phyloP scores from a whole-genome alignment of 75 land plant species.

The Cunninghamia lanceolata region DNA sequence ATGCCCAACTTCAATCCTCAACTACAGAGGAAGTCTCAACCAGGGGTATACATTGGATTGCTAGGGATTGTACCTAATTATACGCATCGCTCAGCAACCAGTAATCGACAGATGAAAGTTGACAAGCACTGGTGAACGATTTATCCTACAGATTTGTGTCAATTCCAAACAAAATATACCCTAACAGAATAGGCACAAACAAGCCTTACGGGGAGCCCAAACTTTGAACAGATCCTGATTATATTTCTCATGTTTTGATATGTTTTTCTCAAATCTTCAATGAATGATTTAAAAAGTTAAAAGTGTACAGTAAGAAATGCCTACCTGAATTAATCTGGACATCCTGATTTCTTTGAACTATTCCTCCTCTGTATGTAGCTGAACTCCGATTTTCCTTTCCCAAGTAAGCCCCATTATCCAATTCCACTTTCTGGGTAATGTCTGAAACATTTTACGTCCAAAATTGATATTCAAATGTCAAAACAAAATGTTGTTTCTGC shows the following conservation, averaged over 20 bases:
- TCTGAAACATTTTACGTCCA: not conserved
- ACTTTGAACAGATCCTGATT: not conserved
- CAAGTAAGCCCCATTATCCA: not conserved
- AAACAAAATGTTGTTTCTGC: not conserved
- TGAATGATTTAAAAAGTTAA: not conserved
- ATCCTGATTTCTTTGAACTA: not conserved
- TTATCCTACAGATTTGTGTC: not conserved
- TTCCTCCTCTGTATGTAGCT: not conserved
- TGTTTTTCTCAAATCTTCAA: not conserved
- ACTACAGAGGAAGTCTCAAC: not conserved
- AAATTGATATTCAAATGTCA: not conserved
- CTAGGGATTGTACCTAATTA: not conserved
- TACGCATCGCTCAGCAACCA: not conserved
- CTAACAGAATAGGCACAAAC: not conserved
- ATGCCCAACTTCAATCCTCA: not conserved
- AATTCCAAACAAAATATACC: not conserved
- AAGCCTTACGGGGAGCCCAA: not conserved
- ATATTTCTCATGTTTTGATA: not conserved
- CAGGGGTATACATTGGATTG: not conserved
- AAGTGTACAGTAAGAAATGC: not conserved
- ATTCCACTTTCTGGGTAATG: not conserved
- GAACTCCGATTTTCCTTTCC: not conserved
- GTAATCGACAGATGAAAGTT: not conserved
- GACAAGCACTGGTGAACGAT: not conserved
- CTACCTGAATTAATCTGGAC: not conserved